Percentiles rank a stretch among this genome's conserved stretches.
These are phyloP conservation scores for Dictyostelium capitatum DNA, from an alignment of 78 protist species.

Conservation along the genomic window DNA sequence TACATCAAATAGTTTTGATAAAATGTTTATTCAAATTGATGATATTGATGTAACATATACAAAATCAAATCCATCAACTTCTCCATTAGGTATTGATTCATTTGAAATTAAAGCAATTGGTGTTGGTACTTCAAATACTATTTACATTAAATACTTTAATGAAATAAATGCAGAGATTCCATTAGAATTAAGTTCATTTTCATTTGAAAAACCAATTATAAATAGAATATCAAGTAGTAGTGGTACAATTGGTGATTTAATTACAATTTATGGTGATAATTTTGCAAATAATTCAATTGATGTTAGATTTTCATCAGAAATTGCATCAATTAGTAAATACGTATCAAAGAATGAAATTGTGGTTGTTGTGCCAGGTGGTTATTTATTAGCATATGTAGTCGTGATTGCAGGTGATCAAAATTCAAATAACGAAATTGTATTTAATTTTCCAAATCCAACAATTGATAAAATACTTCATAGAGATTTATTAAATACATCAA, in stretches of 20 bases:
- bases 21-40: not conserved
- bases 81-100: not conserved
- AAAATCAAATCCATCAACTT: not conserved
- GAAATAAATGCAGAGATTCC: not conserved
- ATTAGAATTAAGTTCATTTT: not conserved
- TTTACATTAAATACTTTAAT: not conserved
- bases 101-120: not conserved
- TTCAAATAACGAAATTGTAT: not conserved
- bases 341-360: not conserved
- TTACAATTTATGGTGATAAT: conserved; percentile 11
- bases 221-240: not conserved
- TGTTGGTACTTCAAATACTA: not conserved
- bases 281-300: not conserved
- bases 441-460: not conserved
- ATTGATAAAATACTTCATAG: not conserved
- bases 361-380: not conserved
- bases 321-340: not conserved
- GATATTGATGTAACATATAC: not conserved
- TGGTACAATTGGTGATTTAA: not conserved
- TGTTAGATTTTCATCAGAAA: too few relatives aligned
- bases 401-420: not conserved
- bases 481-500: not conserved
- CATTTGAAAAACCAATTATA: not conserved
- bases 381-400: not conserved
- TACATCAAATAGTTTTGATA: not conserved